Percentiles rank a stretch among this genome's conserved stretches.
Evolutionary conservation across 345 rosid species (phyloP).

Genomic region (Populus nigra): DNA sequence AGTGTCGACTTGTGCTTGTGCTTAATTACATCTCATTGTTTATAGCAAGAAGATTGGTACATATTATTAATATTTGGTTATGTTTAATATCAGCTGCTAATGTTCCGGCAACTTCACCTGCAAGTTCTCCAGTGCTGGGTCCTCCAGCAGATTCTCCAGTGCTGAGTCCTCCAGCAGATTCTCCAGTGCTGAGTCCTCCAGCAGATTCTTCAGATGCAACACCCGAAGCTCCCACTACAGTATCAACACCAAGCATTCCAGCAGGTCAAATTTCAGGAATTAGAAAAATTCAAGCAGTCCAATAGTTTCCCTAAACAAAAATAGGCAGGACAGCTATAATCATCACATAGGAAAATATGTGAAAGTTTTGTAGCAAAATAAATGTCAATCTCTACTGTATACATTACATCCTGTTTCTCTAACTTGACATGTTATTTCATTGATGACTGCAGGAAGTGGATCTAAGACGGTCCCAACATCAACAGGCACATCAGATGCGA

Average conservation of each 20-base stretch:
- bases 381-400: neutral
- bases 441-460: constrained; percentile 29
- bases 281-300: neutral
- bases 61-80: neutral
- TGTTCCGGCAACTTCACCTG: constrained; percentile 16
- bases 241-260: constrained; percentile 23
- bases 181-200: constrained; percentile 27
- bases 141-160: constrained; percentile 27
- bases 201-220: constrained; percentile 22
- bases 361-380: neutral
- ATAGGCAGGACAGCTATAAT: neutral
- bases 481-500: constrained; percentile 23
- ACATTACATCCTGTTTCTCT: neutral
- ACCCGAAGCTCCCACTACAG: constrained; percentile 17
- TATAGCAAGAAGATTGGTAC: neutral
- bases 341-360: neutral
- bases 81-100: constrained; percentile 1
- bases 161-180: constrained; percentile 17
- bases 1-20: neutral
- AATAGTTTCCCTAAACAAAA: neutral
- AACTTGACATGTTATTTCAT: neutral
- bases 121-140: constrained; percentile 17
- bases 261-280: constrained; percentile 22
- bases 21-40: neutral
- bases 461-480: constrained; percentile 38